Base-by-base conservation (phyloP, 495 filamentous ascomycete species). In the Sordaria brevicollis region DNA sequence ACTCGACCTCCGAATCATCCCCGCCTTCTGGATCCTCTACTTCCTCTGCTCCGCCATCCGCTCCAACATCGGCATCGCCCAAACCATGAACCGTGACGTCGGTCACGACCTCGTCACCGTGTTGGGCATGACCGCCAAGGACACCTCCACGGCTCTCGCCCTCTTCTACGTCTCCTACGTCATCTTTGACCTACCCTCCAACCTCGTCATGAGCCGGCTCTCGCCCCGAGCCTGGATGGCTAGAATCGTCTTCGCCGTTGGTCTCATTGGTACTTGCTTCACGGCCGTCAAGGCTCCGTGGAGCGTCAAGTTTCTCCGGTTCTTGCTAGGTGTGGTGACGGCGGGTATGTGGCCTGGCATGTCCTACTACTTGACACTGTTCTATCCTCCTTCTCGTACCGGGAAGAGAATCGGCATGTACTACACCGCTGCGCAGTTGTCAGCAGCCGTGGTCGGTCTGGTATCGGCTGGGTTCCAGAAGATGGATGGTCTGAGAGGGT, bases 331-430 rank as follows among this genome's bases (percentile, higher is more conserved):
- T 49, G 85, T 96, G 67, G 93, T 96, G 21, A 93, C 92, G 75
- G 93, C 93, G 10, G 93, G 93, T 19, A 93, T 97, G 89, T 96
- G 93, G 93, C 93, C 93, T 2, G 93, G 93, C 39, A 96, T 97
- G 93, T 87, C 93, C 21, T 96, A 95, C 79, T 96, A 96, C 74
- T 84, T 97, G 25, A 95, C 93, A 1, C 84, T 97, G 17, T 97
- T 96, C 83, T 97, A 97, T 75, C 93, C 93, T 0, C 92, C 93
- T 0, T 91, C 89, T 1, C 87, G 91, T 10, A 95, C 90, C 6
- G 93, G 93, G 3, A 96, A 95, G 76, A 85, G 93, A 5, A 96
- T 96, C 69, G 93, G 93, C 25, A 85, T 89, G 72, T 96, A 97
- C 76, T 97, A 92, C 76, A 96, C 93, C 5, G 93, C 93, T 3